These are phyloP conservation scores for Ceraceosorus guamensis DNA, from an alignment of 1,284 basidiomycete genomes.

Conservation along the genomic window DNA sequence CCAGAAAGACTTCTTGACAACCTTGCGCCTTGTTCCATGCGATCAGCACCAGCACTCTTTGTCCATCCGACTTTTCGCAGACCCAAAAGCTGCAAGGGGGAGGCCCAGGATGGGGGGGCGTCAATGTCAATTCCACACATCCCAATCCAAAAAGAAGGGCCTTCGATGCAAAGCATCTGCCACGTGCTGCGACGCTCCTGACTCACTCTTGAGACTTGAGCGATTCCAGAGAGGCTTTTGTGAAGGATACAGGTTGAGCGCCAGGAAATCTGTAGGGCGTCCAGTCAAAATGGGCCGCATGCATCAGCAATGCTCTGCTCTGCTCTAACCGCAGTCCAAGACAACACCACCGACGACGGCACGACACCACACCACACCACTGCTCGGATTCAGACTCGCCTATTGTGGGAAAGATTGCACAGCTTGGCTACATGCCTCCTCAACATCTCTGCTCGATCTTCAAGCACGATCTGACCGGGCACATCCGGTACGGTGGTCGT, in stretches of 20 bases:
- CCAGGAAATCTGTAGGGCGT: constrained; percentile 26
- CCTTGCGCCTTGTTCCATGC: constrained; percentile 54
- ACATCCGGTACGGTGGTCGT: constrained; percentile 13
- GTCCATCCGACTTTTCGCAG: constrained; percentile 98
- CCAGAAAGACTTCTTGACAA: constrained; percentile 63
- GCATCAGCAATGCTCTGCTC: too few species aligned
- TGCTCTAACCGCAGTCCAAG: too few species aligned
- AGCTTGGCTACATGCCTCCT: background rate
- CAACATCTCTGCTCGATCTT: background rate
- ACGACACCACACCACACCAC: too few species aligned
- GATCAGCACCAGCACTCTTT: constrained; percentile 81
- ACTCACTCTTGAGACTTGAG: constrained; percentile 24
- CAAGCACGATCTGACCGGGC: constrained; percentile 6
- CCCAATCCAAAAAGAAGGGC: background rate
- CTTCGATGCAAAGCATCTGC: background rate
- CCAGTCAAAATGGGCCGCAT: background rate
- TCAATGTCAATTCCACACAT: background rate
- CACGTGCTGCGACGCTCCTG: background rate
- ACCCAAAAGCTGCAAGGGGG: constrained; percentile 79
- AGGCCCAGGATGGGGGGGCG: background rate
- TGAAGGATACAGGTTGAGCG: constrained; percentile 40
- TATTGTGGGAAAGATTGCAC: constrained; percentile 1
- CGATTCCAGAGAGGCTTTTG: constrained; percentile 21
- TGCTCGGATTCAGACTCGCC: too few species aligned
- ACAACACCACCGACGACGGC: too few species aligned